phyloP scores from a whole-genome alignment of 305 asterid species.

The Solanum hybrid region DNA sequence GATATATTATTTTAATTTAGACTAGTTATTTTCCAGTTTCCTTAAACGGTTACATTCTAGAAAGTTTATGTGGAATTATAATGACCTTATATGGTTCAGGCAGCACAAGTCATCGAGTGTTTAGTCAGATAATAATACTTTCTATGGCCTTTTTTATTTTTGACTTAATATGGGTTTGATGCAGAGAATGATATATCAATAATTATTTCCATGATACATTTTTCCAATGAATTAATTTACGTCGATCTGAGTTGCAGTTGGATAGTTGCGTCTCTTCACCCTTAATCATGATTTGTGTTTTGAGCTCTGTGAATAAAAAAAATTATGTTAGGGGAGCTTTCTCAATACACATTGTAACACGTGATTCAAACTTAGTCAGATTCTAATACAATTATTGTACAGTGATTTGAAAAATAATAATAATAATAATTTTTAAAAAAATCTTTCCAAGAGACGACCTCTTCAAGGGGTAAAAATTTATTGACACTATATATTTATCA shows the following conservation, averaged over 20 bases:
- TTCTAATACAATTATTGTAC: no score
- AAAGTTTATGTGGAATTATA: background rate
- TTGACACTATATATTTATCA: background rate
- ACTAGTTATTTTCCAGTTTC: background rate
- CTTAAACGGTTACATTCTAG: conserved; percentile 1
- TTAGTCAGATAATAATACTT: background rate
- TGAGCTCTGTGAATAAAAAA: no score
- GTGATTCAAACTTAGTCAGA: background rate
- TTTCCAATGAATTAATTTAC: background rate
- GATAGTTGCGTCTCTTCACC: no score
- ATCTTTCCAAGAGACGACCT: background rate
- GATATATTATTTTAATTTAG: background rate
- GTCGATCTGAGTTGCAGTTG: no score
- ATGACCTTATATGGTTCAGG: background rate
- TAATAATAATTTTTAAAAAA: no score
- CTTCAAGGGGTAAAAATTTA: background rate
- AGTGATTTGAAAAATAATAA: background rate
- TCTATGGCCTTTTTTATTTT: background rate
- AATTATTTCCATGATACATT: background rate
- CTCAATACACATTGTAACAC: no score
- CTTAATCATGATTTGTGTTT: no score
- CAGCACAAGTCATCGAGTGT: background rate
- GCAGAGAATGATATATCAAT: background rate
- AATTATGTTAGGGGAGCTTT: no score
- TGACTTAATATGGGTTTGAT: background rate